These are phyloP conservation scores for Alliaria petiolata DNA, from an alignment of 345 rosid genomes.

Conservation along the genomic window DNA sequence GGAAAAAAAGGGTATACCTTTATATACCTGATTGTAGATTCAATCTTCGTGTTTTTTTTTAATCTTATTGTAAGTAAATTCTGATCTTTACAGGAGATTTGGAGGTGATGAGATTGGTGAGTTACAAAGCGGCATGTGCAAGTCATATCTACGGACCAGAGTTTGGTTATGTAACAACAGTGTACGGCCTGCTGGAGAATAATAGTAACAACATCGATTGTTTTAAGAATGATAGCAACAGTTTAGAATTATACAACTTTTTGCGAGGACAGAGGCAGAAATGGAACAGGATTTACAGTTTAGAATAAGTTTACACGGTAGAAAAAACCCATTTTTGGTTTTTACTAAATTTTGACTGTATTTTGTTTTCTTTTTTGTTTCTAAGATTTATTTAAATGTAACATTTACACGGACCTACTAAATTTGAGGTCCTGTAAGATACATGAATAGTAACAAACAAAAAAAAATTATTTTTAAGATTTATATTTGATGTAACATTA, in stretches of 20 bases:
- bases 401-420: not conserved
- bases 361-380: not conserved
- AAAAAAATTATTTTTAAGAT: too few species aligned
- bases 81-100: constrained; percentile 20
- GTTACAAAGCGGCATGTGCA: constrained; percentile 75
- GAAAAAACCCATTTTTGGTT: not conserved
- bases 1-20: constrained; percentile 35
- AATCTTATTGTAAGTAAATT: not conserved
- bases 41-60: not conserved
- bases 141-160: constrained; percentile 60
- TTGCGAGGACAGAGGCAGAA: constrained; percentile 45
- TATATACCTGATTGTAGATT: not conserved
- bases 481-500: too few species aligned
- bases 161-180: constrained; percentile 45
- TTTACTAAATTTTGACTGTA: not conserved
- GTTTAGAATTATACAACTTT: constrained; percentile 33
- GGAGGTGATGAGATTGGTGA: constrained; percentile 28
- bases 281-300: constrained; percentile 31
- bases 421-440: not conserved
- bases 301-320: not conserved
- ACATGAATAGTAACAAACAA: too few species aligned
- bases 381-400: not conserved
- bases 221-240: not conserved
- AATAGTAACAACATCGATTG: not conserved
- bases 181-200: constrained; percentile 23